Evolutionary conservation across 345 rosid species (phyloP).

Genomic region (Salix purpurea): DNA sequence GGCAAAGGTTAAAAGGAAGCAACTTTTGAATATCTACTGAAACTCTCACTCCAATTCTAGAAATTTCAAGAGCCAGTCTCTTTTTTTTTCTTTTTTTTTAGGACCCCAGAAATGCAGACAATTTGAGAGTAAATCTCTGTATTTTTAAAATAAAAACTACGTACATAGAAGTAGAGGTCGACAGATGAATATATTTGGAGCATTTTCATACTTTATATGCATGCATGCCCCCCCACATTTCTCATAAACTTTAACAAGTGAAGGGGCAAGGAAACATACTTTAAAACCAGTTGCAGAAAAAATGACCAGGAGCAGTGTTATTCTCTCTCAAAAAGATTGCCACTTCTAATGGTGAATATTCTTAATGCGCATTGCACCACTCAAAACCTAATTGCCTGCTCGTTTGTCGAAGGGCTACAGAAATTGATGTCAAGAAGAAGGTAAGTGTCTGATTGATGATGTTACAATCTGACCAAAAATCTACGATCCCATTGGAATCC

Average conservation of each 20-base stretch:
- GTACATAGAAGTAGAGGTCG: neutral
- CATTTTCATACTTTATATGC: neutral
- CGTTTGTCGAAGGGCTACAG: neutral
- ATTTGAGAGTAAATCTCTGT: no score
- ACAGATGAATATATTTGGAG: neutral
- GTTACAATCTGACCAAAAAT: neutral
- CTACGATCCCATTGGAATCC: neutral
- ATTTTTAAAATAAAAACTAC: no score
- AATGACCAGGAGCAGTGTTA: neutral
- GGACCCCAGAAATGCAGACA: neutral
- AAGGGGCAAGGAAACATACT: neutral
- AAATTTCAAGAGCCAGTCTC: neutral
- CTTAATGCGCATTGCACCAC: neutral
- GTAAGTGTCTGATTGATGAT: neutral
- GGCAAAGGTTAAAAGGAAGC: constrained; percentile 1
- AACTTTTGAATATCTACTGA: neutral
- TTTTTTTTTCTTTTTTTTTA: neutral
- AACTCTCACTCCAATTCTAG: neutral
- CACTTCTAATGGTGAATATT: neutral
- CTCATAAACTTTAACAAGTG: neutral
- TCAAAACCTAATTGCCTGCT: neutral
- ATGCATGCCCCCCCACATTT: neutral
- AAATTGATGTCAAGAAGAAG: neutral
- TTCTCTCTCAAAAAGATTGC: neutral
- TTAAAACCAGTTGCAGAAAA: neutral